These are phyloP conservation scores for Mortierella sp. DNA, from an alignment of 371 early-diverging fungal species.

Conservation along the genomic window DNA sequence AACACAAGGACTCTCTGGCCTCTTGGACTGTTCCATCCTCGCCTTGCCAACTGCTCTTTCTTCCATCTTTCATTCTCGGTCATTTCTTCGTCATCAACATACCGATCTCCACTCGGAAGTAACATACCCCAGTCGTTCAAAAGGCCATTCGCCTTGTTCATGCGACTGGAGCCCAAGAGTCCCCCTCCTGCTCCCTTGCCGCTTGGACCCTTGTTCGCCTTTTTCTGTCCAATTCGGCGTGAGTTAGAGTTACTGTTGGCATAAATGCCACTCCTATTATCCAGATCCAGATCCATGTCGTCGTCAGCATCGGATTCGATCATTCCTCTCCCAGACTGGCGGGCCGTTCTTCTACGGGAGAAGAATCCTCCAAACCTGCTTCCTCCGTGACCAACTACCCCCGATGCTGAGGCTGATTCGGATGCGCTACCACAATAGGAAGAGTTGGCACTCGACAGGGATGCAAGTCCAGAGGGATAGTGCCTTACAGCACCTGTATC, in stretches of 20 bases:
- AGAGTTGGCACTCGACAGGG: conserved; percentile 31
- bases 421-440: conserved; percentile 29
- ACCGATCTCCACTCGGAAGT: conserved; percentile 25
- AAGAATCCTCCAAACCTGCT: conserved; percentile 2
- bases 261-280: conserved; percentile 1
- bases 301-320: conserved; percentile 7
- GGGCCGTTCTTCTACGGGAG: conserved; percentile 6
- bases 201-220: background rate
- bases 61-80: conserved; percentile 32
- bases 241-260: background rate
- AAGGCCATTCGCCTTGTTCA: conserved; percentile 5
- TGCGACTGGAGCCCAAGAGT: background rate
- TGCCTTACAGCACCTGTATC: conserved; percentile 2
- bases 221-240: background rate
- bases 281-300: conserved; percentile 4
- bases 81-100: conserved; percentile 20
- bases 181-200: background rate
- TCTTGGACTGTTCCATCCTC: conserved; percentile 24
- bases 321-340: conserved; percentile 1
- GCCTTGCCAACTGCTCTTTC: conserved; percentile 19
- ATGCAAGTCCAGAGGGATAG: conserved; percentile 22
- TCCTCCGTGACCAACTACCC: background rate
- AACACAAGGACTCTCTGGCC: conserved; percentile 20
- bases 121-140: conserved; percentile 43
- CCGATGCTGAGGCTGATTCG: background rate